A percentile compares a stretch with the other conserved stretches of the same genome.
These are phyloP conservation scores for Ophiosphaerella korrae DNA, from an alignment of 2,329 filamentous ascomycete species.

Conservation along the genomic window DNA sequence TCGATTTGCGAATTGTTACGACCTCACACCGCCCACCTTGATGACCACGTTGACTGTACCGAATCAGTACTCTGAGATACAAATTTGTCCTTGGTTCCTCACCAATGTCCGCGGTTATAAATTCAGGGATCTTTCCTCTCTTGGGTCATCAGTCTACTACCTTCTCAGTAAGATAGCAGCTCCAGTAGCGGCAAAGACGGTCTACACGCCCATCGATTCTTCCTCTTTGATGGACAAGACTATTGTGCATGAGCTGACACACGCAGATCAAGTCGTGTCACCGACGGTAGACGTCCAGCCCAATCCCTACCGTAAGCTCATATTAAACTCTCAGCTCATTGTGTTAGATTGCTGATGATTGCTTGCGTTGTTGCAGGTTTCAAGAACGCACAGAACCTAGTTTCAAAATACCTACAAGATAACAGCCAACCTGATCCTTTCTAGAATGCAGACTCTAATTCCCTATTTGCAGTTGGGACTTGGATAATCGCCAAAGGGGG, in stretches of 20 bases:
- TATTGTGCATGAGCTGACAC: constrained; percentile 6
- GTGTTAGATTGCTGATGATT: neutral
- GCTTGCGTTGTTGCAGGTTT: neutral
- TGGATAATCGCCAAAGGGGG: neutral
- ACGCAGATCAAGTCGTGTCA: neutral
- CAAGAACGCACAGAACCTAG: neutral
- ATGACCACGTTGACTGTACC: neutral
- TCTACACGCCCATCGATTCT: neutral
- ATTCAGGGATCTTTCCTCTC: neutral
- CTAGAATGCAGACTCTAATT: neutral
- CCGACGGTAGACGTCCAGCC: neutral
- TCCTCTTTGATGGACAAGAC: constrained; percentile 3
- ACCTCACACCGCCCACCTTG: neutral
- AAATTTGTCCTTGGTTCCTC: constrained; percentile 7
- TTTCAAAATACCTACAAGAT: neutral
- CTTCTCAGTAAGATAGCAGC: neutral
- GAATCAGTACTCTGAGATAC: neutral
- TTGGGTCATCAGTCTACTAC: neutral
- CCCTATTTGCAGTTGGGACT: neutral
- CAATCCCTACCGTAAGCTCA: neutral
- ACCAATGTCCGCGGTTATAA: neutral
- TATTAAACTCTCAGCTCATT: neutral
- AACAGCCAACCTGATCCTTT: neutral
- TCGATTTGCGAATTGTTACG: constrained; percentile 1
- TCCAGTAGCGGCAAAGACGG: neutral